Evolutionary conservation across 1,284 basidiomycete genomes (phyloP), one percentile per base, ranked within the genome.

Genomic region (Austropuccinia psidii): DNA sequence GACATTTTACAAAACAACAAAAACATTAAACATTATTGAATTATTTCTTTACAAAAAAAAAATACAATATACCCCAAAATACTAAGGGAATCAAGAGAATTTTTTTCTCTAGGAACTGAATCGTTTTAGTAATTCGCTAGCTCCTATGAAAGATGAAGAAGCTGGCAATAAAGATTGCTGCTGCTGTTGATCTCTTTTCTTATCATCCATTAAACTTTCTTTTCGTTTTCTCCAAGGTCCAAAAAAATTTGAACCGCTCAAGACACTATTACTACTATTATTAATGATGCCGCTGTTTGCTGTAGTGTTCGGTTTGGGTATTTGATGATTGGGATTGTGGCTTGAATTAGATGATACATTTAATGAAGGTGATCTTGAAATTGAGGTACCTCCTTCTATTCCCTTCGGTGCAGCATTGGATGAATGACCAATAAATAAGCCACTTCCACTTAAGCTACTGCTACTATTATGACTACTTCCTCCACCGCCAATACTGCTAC

Each of bases 81-180:
- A n/a, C n/a, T n/a, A n/a, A n/a, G n/a, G n/a, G n/a, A n/a, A n/a
- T n/a, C n/a, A n/a, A n/a, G n/a, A n/a, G n/a, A n/a, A n/a, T n/a
- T n/a, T n/a, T n/a, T n/a, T n/a, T n/a, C n/a, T n/a, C n/a, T 47
- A 37, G 37, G n/a, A 41, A 52, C 68, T 72, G 49, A 72, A 61
- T 35, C 57, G 54, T 61, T 61, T 72, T 2, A 72, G 39, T 47
- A 72, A 37, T 4, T 72, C 68, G 17, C 54, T 60, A n/a, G 68
- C 68, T 19, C 55, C 68, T 24, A 41, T 37, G 27, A 61, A 72
- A 5, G 68, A 72, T 24, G 41, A 24, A 1, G 58, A 27, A n/a
- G 39, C 19, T 1, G 58, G 58, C 54, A 33, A 33, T 4, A 4
- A n/a, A 6, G 54, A n/a, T 6, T 5, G 39, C 5, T 2, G 58